These are phyloP conservation scores for Moesziomyces aphidis DNA, from an alignment of 1,284 basidiomycete species.

Conservation along the genomic window DNA sequence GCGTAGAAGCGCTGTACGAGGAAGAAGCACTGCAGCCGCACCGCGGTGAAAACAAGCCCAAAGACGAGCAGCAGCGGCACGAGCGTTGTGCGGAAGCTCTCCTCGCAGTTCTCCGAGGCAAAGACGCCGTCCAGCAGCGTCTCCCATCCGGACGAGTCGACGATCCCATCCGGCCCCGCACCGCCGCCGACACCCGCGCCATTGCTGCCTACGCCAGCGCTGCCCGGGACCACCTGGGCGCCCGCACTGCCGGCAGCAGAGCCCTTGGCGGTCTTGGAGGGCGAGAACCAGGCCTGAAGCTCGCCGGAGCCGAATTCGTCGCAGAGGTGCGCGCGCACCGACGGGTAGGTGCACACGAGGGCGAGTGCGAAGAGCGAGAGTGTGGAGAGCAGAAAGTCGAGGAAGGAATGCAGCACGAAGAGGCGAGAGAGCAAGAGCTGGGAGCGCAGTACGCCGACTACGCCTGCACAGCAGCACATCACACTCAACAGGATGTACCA, in stretches of 20 bases:
- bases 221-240: constrained; percentile 1
- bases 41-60: constrained; percentile 37
- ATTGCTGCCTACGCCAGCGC: background rate
- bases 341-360: constrained; percentile 51
- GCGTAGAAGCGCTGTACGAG: constrained; percentile 39
- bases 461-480: constrained; percentile 41
- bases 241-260: background rate
- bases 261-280: background rate
- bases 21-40: constrained; percentile 51
- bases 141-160: constrained; percentile 45
- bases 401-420: constrained; percentile 55
- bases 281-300: constrained; percentile 29
- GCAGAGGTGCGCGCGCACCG: constrained; percentile 47
- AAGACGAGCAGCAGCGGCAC: constrained; percentile 47
- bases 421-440: constrained; percentile 44
- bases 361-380: constrained; percentile 50
- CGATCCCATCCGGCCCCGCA: constrained; percentile 12
- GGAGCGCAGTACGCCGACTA: constrained; percentile 45
- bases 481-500: constrained; percentile 46
- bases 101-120: constrained; percentile 51
- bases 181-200: background rate
- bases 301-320: constrained; percentile 50
- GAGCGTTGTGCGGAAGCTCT: constrained; percentile 41
- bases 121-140: constrained; percentile 46
- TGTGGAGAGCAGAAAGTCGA: constrained; percentile 54